These are phyloP conservation scores for Brassica hybrid DNA, from an alignment of 441 rosid genomes.

Conservation along the genomic window DNA sequence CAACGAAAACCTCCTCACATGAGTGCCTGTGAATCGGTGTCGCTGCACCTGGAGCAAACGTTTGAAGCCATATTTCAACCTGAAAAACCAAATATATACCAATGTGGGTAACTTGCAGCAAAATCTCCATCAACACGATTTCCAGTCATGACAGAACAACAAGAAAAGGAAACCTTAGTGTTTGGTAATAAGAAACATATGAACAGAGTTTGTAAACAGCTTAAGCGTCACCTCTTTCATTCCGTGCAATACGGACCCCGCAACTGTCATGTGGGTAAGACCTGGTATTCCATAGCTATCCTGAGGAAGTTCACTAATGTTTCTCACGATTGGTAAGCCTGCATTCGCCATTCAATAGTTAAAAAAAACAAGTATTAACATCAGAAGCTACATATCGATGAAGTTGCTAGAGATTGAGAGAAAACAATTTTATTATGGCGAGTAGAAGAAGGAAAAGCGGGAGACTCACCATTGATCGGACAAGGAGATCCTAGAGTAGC, in stretches of 20 bases:
- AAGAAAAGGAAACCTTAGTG: not conserved
- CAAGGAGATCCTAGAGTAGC: slow-evolving; percentile 40
- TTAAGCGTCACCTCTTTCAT: slow-evolving; percentile 68
- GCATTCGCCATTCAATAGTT: slow-evolving; percentile 34
- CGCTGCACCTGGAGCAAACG: slow-evolving; percentile 82
- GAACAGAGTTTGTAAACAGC: not conserved
- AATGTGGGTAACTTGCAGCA: not conserved
- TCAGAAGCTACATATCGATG: slow-evolving; percentile 5
- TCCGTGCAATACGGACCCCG: slow-evolving; percentile 75
- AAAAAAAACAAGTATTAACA: not conserved
- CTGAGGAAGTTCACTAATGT: slow-evolving; percentile 74
- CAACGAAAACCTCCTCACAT: slow-evolving; percentile 85
- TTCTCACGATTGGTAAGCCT: slow-evolving; percentile 76
- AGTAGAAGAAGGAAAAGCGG: no score
- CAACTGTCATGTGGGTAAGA: slow-evolving; percentile 76
- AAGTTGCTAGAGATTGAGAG: not conserved
- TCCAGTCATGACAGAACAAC: not conserved
- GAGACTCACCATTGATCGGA: slow-evolving; percentile 38
- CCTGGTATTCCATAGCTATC: slow-evolving; percentile 81
- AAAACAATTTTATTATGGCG: not conserved
- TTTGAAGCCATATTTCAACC: slow-evolving; percentile 95
- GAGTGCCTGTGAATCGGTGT: slow-evolving; percentile 96
- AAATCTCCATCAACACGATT: slow-evolving; percentile 6
- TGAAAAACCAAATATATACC: slow-evolving; percentile 28
- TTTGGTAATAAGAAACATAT: not conserved